Percentiles rank a stretch among this genome's conserved stretches.
These are phyloP conservation scores for Arabidopsis thaliana DNA, from an alignment of 345 rosid species.

Conservation along the genomic window DNA sequence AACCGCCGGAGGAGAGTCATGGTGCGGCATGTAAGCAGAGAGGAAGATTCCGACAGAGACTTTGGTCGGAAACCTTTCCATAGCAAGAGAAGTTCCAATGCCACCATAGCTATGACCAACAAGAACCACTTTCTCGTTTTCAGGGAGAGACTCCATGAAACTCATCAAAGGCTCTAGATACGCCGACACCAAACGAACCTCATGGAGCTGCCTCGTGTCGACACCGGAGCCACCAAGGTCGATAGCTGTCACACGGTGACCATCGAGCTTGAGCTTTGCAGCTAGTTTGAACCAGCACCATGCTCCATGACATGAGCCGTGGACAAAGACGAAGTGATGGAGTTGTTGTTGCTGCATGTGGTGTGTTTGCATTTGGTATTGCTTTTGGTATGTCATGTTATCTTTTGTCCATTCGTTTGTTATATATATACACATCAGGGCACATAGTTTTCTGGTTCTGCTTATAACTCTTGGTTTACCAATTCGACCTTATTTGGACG, in stretches of 20 bases:
- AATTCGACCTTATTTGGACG: neutral
- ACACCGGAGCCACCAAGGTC: conserved; percentile 60
- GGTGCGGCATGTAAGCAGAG: conserved; percentile 60
- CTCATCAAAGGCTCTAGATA: conserved; percentile 61
- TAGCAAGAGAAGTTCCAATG: conserved; percentile 49
- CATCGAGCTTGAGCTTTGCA: conserved; percentile 49
- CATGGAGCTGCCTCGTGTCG: conserved; percentile 42
- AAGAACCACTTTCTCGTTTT: conserved; percentile 53
- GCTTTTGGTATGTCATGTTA: conserved; percentile 12
- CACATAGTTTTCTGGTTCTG: neutral
- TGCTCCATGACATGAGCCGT: conserved; percentile 65
- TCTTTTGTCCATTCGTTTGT: conserved; percentile 20
- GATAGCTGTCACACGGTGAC: conserved; percentile 58
- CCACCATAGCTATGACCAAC: conserved; percentile 75
- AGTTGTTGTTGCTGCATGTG: conserved; percentile 37
- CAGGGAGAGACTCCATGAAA: conserved; percentile 53
- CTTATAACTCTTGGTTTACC: neutral
- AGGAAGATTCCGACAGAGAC: conserved; percentile 54
- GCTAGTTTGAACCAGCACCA: conserved; percentile 78
- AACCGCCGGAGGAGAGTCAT: conserved; percentile 38
- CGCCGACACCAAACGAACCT: conserved; percentile 47
- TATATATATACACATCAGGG: conserved; percentile 24
- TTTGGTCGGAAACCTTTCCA: conserved; percentile 63
- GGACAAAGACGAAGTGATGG: conserved; percentile 65
- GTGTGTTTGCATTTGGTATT: conserved; percentile 37